A percentile compares a stretch with the other conserved stretches of the same genome.
These are phyloP conservation scores for Gnaphalium uliginosum DNA, from an alignment of 129 eudicot species.

Conservation along the genomic window DNA sequence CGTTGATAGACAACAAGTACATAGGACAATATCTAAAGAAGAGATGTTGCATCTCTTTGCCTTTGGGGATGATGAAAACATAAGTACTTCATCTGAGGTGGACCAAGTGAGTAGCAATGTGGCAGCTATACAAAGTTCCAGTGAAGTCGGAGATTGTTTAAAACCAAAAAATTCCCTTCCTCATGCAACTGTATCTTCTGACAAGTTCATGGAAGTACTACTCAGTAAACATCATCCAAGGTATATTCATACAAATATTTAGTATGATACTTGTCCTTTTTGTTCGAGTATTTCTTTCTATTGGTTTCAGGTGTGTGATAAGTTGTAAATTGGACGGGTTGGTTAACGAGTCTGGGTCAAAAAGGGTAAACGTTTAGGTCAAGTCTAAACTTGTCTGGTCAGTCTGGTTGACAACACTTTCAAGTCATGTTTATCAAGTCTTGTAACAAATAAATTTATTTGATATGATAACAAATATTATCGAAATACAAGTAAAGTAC, in stretches of 20 bases:
- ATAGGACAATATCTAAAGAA: slow-evolving; percentile 95
- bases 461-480: too few relatives aligned
- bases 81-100: slow-evolving; percentile 38
- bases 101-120: slow-evolving; percentile 42
- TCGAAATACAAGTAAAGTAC: too few relatives aligned
- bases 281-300: slow-evolving; percentile 2
- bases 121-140: slow-evolving; percentile 21
- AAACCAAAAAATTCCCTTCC: slow-evolving; percentile 51
- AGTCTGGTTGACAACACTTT: neutral
- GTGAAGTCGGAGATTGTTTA: slow-evolving; percentile 34
- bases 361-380: neutral
- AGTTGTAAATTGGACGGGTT: slow-evolving; percentile 2
- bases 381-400: neutral
- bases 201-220: slow-evolving; percentile 64
- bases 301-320: neutral
- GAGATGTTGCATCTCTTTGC: slow-evolving; percentile 92
- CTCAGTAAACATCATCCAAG: slow-evolving; percentile 71
- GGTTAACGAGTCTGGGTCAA: neutral
- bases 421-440: too few relatives aligned
- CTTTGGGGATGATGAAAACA: slow-evolving; percentile 78
- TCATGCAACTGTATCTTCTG: slow-evolving; percentile 56
- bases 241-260: slow-evolving; percentile 34
- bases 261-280: neutral
- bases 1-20: slow-evolving; percentile 95
- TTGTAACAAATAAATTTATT: too few relatives aligned